A percentile compares a stretch with the other conserved stretches of the same genome.
Evolutionary conservation across 768 basidiomycete species (phyloP).

Genomic region (Coprinopsis sp.): DNA sequence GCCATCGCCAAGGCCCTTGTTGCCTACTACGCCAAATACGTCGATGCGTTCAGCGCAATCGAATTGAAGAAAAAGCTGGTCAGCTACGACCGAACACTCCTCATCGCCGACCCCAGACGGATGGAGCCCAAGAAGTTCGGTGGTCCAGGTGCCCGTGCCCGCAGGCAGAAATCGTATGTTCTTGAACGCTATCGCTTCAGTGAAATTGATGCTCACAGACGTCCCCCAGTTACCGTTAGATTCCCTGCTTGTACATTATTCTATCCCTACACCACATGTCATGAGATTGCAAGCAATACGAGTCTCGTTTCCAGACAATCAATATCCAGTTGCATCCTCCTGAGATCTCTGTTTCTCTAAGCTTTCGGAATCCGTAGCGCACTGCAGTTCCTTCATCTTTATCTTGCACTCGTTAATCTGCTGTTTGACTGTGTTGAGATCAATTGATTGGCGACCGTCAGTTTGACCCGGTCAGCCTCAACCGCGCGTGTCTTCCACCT

Average conservation of each 20-base stretch:
- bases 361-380: not conserved
- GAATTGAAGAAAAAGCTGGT: constrained; percentile 98
- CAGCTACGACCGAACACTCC: constrained; percentile 86
- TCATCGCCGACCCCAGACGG: constrained; percentile 93
- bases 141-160: constrained; percentile 96
- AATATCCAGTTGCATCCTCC: not conserved
- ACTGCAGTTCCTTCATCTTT: too few species aligned
- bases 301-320: constrained; percentile 8
- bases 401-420: too few species aligned
- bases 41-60: constrained; percentile 95
- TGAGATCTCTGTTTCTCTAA: too few species aligned
- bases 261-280: constrained; percentile 31
- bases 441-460: too few species aligned
- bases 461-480: too few species aligned
- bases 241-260: constrained; percentile 31
- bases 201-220: constrained; percentile 11
- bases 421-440: too few species aligned
- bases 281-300: constrained; percentile 21
- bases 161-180: constrained; percentile 91
- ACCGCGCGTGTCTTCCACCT: too few species aligned
- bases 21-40: constrained; percentile 98
- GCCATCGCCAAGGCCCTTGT: constrained; percentile 97
- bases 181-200: not conserved
- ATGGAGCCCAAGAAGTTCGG: constrained; percentile 99
- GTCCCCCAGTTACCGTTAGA: constrained; percentile 68